A percentile compares a stretch with the other conserved stretches of the same genome.
Conservation (phyloP, 2,329 filamentous ascomycete species). For the Ceratocystis albifundus region DNA sequence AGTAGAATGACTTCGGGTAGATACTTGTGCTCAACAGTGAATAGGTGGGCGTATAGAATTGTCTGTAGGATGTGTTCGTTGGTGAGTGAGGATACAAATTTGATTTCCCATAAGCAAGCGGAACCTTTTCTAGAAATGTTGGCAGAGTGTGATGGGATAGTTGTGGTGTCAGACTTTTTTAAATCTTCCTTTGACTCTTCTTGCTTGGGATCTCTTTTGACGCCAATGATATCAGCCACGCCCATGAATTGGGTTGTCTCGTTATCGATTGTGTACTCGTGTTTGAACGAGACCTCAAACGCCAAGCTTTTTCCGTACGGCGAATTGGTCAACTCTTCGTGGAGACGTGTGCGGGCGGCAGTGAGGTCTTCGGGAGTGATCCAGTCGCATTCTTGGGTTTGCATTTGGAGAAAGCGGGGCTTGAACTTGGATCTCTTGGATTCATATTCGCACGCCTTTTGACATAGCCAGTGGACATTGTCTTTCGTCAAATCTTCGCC, state of each 20-base stretch:
- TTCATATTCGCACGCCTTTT: conserved; percentile 27
- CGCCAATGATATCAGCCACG: conserved; percentile 17
- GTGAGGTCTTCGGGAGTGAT: conserved; percentile 25
- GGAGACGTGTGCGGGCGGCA: conserved; percentile 25
- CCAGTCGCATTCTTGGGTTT: conserved; percentile 27
- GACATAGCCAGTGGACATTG: conserved; percentile 27
- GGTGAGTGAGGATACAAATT: conserved; percentile 27
- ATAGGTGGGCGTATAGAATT: conserved; percentile 27
- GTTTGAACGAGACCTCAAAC: conserved; percentile 14
- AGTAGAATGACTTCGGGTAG: conserved; percentile 24
- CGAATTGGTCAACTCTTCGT: conserved; percentile 20
- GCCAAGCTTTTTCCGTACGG: not conserved
- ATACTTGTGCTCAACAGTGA: conserved; percentile 21
- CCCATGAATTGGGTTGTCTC: not conserved
- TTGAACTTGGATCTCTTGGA: conserved; percentile 26
- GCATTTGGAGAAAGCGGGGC: conserved; percentile 27
- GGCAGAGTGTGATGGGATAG: not conserved
- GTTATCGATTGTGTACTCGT: not conserved
- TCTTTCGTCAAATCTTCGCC: conserved; percentile 8
- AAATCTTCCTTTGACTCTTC: not conserved
- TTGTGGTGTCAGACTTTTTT: not conserved
- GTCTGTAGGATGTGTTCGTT: conserved; percentile 27
- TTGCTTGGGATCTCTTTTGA: conserved; percentile 1
- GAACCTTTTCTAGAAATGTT: not conserved
- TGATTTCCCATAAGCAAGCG: conserved; percentile 28